phyloP scores from a whole-genome alignment of 257 asterid genomes.

The Ballota nigra region DNA sequence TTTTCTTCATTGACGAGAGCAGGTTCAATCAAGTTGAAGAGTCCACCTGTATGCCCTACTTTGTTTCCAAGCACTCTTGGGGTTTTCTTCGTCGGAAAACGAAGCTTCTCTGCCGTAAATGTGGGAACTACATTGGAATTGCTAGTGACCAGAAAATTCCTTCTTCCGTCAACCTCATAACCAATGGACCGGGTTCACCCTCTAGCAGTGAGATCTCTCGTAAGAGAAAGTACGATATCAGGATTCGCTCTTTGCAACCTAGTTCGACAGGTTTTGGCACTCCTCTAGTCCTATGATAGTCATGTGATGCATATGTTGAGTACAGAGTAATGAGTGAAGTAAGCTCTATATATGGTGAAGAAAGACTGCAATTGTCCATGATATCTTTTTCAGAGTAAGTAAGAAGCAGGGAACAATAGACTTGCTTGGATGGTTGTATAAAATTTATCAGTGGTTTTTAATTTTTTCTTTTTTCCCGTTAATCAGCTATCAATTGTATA shows the following conservation, averaged over 20 bases:
- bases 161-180: conserved; percentile 43
- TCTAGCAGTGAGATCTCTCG: conserved; percentile 45
- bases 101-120: conserved; percentile 71
- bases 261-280: conserved; percentile 51
- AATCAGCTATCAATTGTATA: conserved; percentile 3
- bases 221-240: conserved; percentile 62
- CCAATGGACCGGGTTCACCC: conserved; percentile 53
- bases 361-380: background rate
- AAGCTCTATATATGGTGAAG: conserved; percentile 13
- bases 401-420: conserved; percentile 21
- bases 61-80: conserved; percentile 57
- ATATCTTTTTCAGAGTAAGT: conserved; percentile 6
- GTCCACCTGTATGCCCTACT: conserved; percentile 56
- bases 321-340: conserved; percentile 11
- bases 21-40: conserved; percentile 67
- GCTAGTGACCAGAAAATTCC: conserved; percentile 42
- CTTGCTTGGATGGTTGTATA: conserved; percentile 29
- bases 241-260: conserved; percentile 74
- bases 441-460: background rate
- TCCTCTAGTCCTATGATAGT: conserved; percentile 35
- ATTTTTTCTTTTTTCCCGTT: background rate
- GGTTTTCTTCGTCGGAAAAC: conserved; percentile 55
- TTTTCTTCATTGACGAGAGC: conserved; percentile 69
- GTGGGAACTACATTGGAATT: conserved; percentile 69
- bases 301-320: conserved; percentile 14